Evolutionary conservation across 2,329 filamentous ascomycete genomes (phyloP).

Genomic region (Colletotrichum truncatum): DNA sequence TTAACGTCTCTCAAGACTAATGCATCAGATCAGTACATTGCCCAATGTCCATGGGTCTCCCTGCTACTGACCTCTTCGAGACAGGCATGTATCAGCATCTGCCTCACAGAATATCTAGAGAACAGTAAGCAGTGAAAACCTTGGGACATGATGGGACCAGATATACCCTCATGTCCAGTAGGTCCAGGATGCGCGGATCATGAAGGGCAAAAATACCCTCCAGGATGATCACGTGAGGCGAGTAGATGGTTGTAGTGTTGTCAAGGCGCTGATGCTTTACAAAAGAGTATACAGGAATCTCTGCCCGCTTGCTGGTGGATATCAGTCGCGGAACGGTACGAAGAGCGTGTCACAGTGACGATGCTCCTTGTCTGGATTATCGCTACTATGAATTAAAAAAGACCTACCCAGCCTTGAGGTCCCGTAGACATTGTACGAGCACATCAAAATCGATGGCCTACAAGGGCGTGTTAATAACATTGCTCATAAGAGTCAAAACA

Average conservation of each 20-base stretch:
- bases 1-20: constrained; percentile 86
- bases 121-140: background rate
- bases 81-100: constrained; percentile 92
- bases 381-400: background rate
- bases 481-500: background rate
- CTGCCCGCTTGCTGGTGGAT: constrained; percentile 77
- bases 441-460: constrained; percentile 92
- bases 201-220: constrained; percentile 97
- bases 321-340: background rate
- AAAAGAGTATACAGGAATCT: constrained; percentile 96
- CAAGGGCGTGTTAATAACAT: background rate
- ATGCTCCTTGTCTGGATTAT: no score
- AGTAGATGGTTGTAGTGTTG: constrained; percentile 90
- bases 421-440: constrained; percentile 79
- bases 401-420: constrained; percentile 89
- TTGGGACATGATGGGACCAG: background rate
- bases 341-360: no score
- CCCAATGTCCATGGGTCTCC: background rate
- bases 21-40: constrained; percentile 17
- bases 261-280: constrained; percentile 84
- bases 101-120: constrained; percentile 91
- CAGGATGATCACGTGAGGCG: constrained; percentile 92
- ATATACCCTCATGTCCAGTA: constrained; percentile 87
- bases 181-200: constrained; percentile 82
- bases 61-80: constrained; percentile 75